phyloP scores from a whole-genome alignment of 2,329 filamentous ascomycete species.

The Phyllosticta capitalensis region DNA sequence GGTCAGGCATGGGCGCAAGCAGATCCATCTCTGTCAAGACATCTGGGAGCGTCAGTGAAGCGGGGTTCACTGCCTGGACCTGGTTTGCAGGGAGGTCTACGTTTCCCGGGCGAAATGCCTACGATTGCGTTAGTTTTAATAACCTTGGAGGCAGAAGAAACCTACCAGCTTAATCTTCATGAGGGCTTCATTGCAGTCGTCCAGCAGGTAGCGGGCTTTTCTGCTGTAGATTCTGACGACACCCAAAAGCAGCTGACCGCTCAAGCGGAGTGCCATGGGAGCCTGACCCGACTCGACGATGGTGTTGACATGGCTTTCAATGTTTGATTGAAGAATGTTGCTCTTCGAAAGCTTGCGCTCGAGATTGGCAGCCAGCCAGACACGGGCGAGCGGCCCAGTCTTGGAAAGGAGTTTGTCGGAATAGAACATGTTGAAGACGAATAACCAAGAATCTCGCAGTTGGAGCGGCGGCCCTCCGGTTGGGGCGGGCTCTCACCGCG shows the following conservation, averaged over 20 bases:
- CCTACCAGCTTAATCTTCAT: constrained; percentile 97
- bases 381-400: constrained; percentile 91
- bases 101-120: constrained; percentile 95
- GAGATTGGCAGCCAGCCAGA: constrained; percentile 96
- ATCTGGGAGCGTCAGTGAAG: constrained; percentile 82
- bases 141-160: neutral
- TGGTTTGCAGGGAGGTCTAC: constrained; percentile 82
- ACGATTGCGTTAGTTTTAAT: constrained; percentile 1
- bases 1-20: constrained; percentile 68
- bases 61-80: constrained; percentile 69
- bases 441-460: neutral
- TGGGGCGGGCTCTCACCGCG: constrained; percentile 6
- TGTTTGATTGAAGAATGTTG: constrained; percentile 87
- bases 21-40: constrained; percentile 88
- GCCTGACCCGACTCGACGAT: constrained; percentile 91
- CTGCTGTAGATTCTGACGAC: constrained; percentile 96
- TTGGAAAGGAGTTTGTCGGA: constrained; percentile 92
- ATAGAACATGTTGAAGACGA: constrained; percentile 73
- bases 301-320: constrained; percentile 87
- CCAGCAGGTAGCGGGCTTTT: constrained; percentile 90
- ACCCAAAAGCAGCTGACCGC: constrained; percentile 85
- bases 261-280: constrained; percentile 87
- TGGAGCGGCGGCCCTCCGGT: constrained; percentile 1
- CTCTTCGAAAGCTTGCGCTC: constrained; percentile 98
- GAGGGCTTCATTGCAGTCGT: constrained; percentile 94